These are phyloP conservation scores for Abelmoschus esculentus DNA, from an alignment of 345 rosid species.

Conservation along the genomic window DNA sequence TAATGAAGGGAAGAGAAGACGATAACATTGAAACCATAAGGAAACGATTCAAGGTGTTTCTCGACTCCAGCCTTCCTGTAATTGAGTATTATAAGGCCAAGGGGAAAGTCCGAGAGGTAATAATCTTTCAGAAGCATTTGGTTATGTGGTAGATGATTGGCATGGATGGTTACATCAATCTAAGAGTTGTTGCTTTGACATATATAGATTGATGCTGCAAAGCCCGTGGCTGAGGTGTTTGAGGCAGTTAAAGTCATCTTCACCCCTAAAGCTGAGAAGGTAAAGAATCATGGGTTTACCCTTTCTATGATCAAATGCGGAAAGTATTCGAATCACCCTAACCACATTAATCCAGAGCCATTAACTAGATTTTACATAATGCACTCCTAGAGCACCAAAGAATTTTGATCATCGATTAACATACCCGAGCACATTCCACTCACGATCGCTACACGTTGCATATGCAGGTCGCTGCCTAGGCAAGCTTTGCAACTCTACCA, in stretches of 20 bases:
- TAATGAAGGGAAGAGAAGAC: conserved; percentile 63
- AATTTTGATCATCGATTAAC: background rate
- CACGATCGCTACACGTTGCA: background rate
- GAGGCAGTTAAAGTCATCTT: conserved; percentile 48
- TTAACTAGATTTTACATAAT: background rate
- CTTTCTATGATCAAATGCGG: background rate
- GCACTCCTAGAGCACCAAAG: background rate
- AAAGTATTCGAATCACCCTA: background rate
- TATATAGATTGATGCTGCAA: conserved; percentile 63
- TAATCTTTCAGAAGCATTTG: background rate
- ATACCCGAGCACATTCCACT: background rate
- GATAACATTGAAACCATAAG: conserved; percentile 58
- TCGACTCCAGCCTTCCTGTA: conserved; percentile 59
- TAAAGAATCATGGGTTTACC: conserved; percentile 12
- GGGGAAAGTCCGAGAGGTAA: conserved; percentile 62
- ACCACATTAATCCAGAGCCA: background rate
- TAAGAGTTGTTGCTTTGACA: conserved; percentile 9
- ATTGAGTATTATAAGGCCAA: conserved; percentile 38
- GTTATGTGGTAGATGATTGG: background rate
- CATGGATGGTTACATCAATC: background rate
- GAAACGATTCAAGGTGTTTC: conserved; percentile 57
- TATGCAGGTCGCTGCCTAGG: conserved; percentile 9
- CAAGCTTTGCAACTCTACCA: background rate
- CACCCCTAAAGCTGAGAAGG: conserved; percentile 47
- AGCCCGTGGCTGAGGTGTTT: conserved; percentile 53